These are phyloP conservation scores for Eremothecium sinecaudum DNA, from an alignment of 1,139 yeast species.

Conservation along the genomic window DNA sequence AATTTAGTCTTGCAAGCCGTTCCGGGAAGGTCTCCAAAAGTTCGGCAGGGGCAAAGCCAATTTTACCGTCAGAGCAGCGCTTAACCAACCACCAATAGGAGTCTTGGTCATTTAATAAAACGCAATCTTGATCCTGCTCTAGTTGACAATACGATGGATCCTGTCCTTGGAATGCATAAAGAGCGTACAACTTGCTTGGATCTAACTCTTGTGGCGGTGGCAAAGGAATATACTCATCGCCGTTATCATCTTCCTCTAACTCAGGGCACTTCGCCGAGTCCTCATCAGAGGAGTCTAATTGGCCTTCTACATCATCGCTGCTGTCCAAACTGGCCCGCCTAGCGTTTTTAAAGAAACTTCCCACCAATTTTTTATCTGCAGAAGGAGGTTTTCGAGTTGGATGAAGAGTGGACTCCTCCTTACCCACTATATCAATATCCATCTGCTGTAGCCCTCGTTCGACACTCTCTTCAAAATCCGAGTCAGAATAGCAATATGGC, in stretches of 20 bases:
- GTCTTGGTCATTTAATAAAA: constrained; percentile 76
- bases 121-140: constrained; percentile 72
- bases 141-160: constrained; percentile 89
- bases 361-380: background rate
- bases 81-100: constrained; percentile 95
- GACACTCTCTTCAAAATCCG: constrained; percentile 30
- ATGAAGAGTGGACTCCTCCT: too few relatives aligned
- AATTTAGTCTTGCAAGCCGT: constrained; percentile 80
- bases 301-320: constrained; percentile 6
- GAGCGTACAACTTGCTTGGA: constrained; percentile 76
- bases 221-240: constrained; percentile 42
- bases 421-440: too few relatives aligned
- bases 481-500: constrained; percentile 30
- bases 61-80: constrained; percentile 55
- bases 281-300: constrained; percentile 6
- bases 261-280: constrained; percentile 11
- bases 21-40: constrained; percentile 87
- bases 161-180: constrained; percentile 82
- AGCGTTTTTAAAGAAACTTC: background rate
- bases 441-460: constrained; percentile 24
- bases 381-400: too few relatives aligned
- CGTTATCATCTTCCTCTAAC: constrained; percentile 21
- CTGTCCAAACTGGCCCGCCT: background rate
- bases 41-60: constrained; percentile 96
- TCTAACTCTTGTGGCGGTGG: constrained; percentile 78